A percentile compares a stretch with the other conserved stretches of the same genome.
phyloP scores from a whole-genome alignment of 495 filamentous ascomycete genomes.

The Penicillium argentinense region DNA sequence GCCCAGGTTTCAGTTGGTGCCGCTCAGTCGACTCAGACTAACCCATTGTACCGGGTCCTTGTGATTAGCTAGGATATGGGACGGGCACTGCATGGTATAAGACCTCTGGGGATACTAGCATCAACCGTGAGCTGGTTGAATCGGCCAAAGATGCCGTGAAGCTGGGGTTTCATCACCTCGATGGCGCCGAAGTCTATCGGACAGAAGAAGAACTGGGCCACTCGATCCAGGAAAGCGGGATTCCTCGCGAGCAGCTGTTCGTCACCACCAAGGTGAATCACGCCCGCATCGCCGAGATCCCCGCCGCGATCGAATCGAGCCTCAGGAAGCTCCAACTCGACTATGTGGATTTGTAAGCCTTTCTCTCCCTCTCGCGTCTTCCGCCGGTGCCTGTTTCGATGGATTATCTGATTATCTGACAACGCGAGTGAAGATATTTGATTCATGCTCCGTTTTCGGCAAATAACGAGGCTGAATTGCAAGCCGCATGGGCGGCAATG shows the following conservation, averaged over 20 bases:
- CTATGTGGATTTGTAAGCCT: conserved; percentile 72
- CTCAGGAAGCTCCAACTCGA: conserved; percentile 72
- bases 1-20: too few relatives aligned
- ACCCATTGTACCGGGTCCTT: too few relatives aligned
- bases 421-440: conserved; percentile 67
- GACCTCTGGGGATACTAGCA: conserved; percentile 33
- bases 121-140: conserved; percentile 49
- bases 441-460: conserved; percentile 78
- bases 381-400: too few relatives aligned
- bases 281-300: conserved; percentile 57
- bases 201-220: conserved; percentile 76
- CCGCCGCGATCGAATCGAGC: conserved; percentile 64
- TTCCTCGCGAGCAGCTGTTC: conserved; percentile 69
- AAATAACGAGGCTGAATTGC: conserved; percentile 59
- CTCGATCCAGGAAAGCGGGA: conserved; percentile 66
- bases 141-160: conserved; percentile 66
- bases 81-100: conserved; percentile 65
- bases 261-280: conserved; percentile 70
- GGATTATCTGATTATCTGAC: too few relatives aligned
- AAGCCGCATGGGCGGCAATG: conserved; percentile 73
- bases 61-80: conserved; percentile 78
- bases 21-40: too few relatives aligned
- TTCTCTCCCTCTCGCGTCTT: too few relatives aligned
- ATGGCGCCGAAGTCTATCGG: conserved; percentile 80
- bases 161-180: conserved; percentile 71